Evolutionary conservation across 2,329 filamentous ascomycete genomes (phyloP).

Genomic region (Apiospora arundinis): DNA sequence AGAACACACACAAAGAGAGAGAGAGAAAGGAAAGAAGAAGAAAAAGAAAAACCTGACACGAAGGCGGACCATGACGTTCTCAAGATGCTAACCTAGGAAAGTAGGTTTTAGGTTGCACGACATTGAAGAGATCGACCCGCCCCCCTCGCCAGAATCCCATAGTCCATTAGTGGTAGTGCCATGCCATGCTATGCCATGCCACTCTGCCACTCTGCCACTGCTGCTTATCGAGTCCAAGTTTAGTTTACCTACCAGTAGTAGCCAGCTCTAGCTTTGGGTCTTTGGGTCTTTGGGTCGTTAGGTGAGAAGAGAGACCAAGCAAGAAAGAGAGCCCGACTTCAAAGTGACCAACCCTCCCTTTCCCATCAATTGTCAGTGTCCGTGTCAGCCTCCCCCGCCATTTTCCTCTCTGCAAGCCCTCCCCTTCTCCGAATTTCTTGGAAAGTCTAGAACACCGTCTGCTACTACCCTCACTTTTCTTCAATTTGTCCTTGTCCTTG

Average conservation of each 20-base stretch:
- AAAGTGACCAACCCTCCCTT: no score
- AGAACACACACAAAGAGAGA: no score
- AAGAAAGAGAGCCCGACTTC: no score
- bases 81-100: background rate
- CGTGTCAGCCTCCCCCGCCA: slow-evolving; percentile 9
- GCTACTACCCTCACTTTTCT: slow-evolving; percentile 3
- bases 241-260: no score
- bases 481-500: background rate
- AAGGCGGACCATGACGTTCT: slow-evolving; percentile 12
- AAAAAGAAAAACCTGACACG: background rate
- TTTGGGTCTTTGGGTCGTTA: no score
- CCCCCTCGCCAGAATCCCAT: background rate
- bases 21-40: background rate
- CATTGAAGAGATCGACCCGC: background rate
- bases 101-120: background rate
- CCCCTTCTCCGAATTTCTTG: background rate
- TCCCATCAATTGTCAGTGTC: background rate
- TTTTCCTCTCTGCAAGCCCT: background rate
- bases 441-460: background rate
- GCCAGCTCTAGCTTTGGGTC: no score
- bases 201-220: background rate
- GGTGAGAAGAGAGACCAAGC: no score
- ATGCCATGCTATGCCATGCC: background rate
- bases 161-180: background rate
- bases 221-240: background rate